A percentile compares a stretch with the other conserved stretches of the same genome.
Evolutionary conservation across 345 rosid species (phyloP).

Genomic region (Dovyalis caffra): DNA sequence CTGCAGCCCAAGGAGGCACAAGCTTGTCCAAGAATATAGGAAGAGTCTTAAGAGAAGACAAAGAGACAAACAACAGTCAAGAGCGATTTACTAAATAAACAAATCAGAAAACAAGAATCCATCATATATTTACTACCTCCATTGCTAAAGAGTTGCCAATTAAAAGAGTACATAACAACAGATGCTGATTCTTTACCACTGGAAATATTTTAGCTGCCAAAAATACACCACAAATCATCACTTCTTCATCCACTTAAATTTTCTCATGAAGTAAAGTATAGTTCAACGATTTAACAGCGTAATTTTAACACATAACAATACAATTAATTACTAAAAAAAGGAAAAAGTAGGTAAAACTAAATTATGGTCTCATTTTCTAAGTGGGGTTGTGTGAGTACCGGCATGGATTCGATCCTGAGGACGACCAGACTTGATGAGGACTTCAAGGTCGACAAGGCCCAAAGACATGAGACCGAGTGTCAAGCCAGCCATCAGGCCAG

Average conservation of each 20-base stretch:
- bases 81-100: background rate
- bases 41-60: constrained; percentile 48
- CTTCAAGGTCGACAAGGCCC: constrained; percentile 93
- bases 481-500: constrained; percentile 93
- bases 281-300: too few relatives aligned
- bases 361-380: too few relatives aligned
- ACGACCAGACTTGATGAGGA: constrained; percentile 86
- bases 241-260: background rate
- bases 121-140: constrained; percentile 54
- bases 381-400: constrained; percentile 28
- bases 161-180: constrained; percentile 85
- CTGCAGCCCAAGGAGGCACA: constrained; percentile 80
- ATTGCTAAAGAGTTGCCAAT: constrained; percentile 88
- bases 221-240: constrained; percentile 5
- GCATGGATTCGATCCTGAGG: constrained; percentile 86
- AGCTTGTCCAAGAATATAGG: constrained; percentile 88
- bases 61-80: background rate
- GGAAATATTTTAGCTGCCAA: constrained; percentile 89
- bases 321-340: background rate
- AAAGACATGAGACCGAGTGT: constrained; percentile 96
- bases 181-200: constrained; percentile 93
- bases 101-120: background rate
- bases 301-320: too few relatives aligned
- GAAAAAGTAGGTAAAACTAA: background rate
- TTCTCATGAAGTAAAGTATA: background rate